Evolutionary conservation across 371 early-diverging fungal genomes (phyloP), one percentile per base, ranked within the genome.

Genomic region (Mortierella sp.): DNA sequence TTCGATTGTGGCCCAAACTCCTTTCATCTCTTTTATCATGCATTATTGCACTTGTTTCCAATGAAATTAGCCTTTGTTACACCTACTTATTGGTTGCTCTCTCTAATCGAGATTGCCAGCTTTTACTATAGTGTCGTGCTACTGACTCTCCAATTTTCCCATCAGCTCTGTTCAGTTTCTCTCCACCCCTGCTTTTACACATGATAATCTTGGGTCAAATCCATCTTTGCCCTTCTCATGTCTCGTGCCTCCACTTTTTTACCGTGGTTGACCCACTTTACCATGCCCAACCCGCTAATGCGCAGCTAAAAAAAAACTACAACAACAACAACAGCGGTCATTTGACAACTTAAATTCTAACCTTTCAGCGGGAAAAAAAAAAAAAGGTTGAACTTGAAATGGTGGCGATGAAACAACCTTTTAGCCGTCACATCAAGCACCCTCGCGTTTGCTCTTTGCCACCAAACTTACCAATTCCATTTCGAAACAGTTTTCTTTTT

Each of bases 221-320:
- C 51, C 9, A 9, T 22, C 23, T 22, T 26, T 9, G 9, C 9
- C 9, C 26, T 10, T 23, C 51, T 10, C 22, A 2, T 17, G 19
- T 51, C 51, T 51, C 51, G 51, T 51, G 51, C 8, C 45, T n/a
- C 6, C 45, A 45, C 29, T 54, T 19, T 49, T 23, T 54, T 54
- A 31, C 54, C 54, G 54, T 7, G n/a, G 7, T 54, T 28, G 7
- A 54, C 29, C 54, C 54, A 54, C 13, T 28, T 17, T 54, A 47
- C n/a, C 22, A 15, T 47, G 17, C 15, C 3, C n/a, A n/a, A 47
- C 54, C 54, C 26, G 54, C 54, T 28, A 28, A 54, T 28, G 54
- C 54, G 31, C 54, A 23, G 31, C 23, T 54, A 8, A 28, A 22
- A 31, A 23, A 12, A 28, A 26, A 23, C 4, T 17, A 49, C 8